phyloP scores from a whole-genome alignment of 257 asterid species.

The Buddleja alternifolia region DNA sequence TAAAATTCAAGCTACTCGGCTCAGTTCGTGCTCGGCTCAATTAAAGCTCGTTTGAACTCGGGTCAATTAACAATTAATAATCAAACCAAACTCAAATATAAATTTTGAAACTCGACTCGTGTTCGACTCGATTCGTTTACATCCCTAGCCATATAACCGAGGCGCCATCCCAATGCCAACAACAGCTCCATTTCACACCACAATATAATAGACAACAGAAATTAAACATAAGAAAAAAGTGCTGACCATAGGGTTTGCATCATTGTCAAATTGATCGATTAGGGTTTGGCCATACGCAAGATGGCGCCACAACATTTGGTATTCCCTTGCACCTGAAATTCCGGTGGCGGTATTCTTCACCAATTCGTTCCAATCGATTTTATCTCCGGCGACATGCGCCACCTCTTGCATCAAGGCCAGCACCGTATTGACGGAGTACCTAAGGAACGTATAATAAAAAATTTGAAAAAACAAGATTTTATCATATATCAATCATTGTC shows the following conservation, averaged over 20 bases:
- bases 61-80: too few species aligned
- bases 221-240: neutral
- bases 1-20: too few species aligned
- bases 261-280: slow-evolving; percentile 46
- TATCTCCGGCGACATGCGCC: slow-evolving; percentile 54
- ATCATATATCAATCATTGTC: too few species aligned
- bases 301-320: slow-evolving; percentile 87
- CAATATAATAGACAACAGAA: neutral
- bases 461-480: too few species aligned
- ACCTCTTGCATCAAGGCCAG: slow-evolving; percentile 76
- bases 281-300: slow-evolving; percentile 74
- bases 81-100: too few species aligned
- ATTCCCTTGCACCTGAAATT: slow-evolving; percentile 74
- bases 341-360: slow-evolving; percentile 74
- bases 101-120: too few species aligned
- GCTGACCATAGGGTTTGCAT: slow-evolving; percentile 56
- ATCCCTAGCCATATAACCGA: too few species aligned
- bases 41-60: too few species aligned
- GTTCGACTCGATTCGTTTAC: too few species aligned
- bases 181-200: slow-evolving; percentile 1
- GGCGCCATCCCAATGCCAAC: too few species aligned
- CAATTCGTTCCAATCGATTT: slow-evolving; percentile 74
- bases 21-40: too few species aligned
- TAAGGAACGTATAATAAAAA: slow-evolving; percentile 22
- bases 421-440: slow-evolving; percentile 67